Evolutionary conservation across 2,329 filamentous ascomycete genomes (phyloP), one percentile per base, ranked within the genome.

Genomic region (Chrysosporium keratinophilum): DNA sequence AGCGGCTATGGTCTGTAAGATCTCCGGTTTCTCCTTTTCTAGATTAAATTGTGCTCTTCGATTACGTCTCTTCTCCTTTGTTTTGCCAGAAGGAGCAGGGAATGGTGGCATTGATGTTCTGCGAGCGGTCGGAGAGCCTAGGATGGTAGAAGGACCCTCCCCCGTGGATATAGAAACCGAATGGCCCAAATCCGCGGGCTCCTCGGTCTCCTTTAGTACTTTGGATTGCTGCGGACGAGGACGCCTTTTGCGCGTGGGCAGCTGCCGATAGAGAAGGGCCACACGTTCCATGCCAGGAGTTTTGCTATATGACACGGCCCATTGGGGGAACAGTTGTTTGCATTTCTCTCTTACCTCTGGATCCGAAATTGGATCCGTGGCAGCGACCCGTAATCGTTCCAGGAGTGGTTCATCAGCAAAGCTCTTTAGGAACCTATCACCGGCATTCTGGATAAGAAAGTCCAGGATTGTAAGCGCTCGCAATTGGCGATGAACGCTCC

Each of bases 381-480:
- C 89, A 60, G 91, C 86, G 34, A 97, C 84, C 19, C 93, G 83
- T 50, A 98, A 77, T 20, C 93, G 85, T 71, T 98, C 93, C 57
- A 98, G 80, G 39, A 98, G 76, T 31, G 90, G 87, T 66, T 96
- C 90, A 64, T 98, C 91, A 9, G 84, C 87, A 67, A 97, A 95
- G 14, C 81, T 80, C 47, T 87, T 82, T 69, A 96, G 87, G 66
- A 97, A 96, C 11, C 85, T 81, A 11, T 85, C 78, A 1, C 91
- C 91, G 1, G 89, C 90, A 72, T 98, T 98, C 66, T 96, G 88
- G 57, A 98, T 93, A 39, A 98, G 77, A 41, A 87, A 90, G 67
- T 98, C 93, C 1, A 98, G 79, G 48, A 98, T 84, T 10, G 86
- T 85, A 19, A 98, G 79, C 35, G 93, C 87, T 56, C 93, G 82